These are phyloP conservation scores for Lepidium didymum DNA, from an alignment of 345 rosid genomes.

Conservation along the genomic window DNA sequence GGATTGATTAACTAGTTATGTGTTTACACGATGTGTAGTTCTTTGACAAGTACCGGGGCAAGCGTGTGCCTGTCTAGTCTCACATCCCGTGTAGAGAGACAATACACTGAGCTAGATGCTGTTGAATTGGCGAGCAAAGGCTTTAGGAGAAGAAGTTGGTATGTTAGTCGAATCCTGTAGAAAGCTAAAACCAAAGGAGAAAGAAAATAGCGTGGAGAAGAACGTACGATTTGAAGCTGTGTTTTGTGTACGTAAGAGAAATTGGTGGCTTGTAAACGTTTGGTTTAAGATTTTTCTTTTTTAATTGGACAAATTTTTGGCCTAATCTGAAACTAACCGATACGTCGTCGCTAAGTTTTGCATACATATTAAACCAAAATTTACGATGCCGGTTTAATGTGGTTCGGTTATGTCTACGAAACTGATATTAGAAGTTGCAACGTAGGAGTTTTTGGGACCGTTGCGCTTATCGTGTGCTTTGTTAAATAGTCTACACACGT, in stretches of 20 bases:
- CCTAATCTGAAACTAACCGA: not conserved
- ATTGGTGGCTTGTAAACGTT: conserved; percentile 17
- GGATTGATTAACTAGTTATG: not conserved
- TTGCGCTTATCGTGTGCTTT: not conserved
- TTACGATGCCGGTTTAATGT: not conserved
- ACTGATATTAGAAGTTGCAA: not conserved
- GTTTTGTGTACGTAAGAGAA: conserved; percentile 4
- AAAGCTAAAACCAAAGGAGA: conserved; percentile 13
- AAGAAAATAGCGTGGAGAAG: conserved; percentile 12
- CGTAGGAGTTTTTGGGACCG: not conserved
- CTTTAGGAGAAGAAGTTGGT: conserved; percentile 17
- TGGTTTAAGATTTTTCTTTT: not conserved
- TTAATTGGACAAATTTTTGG: not conserved
- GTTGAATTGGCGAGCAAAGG: not conserved
- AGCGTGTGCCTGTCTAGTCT: conserved; percentile 28
- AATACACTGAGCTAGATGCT: conserved; percentile 8
- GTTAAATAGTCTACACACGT: not conserved
- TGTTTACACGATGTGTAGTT: conserved; percentile 14
- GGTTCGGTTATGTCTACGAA: not conserved
- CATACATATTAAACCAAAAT: not conserved
- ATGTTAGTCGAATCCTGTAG: conserved; percentile 5
- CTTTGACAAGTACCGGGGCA: conserved; percentile 36
- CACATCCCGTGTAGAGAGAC: not conserved
- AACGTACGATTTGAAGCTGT: conserved; percentile 15
- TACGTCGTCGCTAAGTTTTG: not conserved